These are phyloP conservation scores for Aspergillus sp. DNA, from an alignment of 2,329 filamentous ascomycete species.

Conservation along the genomic window DNA sequence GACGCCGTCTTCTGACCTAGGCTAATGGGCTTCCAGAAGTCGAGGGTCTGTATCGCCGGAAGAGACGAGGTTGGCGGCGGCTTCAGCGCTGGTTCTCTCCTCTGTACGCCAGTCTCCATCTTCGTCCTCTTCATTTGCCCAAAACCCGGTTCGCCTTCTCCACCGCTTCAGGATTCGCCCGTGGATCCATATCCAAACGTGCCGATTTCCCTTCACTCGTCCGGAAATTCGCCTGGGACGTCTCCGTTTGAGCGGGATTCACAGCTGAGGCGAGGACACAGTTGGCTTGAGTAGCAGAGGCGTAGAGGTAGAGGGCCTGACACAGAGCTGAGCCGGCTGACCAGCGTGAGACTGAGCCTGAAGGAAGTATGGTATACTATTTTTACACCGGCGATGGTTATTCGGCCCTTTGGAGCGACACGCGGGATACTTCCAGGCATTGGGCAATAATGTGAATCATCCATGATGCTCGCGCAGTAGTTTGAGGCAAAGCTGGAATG, in stretches of 20 bases:
- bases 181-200: constrained; percentile 1
- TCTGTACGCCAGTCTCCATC: not conserved
- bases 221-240: not conserved
- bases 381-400: not conserved
- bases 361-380: not conserved
- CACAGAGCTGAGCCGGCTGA: not conserved
- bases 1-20: constrained; percentile 1
- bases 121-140: constrained; percentile 1
- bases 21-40: no score
- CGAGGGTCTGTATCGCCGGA: no score
- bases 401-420: no score
- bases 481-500: no score
- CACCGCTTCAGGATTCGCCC: not conserved
- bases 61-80: not conserved
- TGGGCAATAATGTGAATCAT: no score
- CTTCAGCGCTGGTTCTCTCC: not conserved
- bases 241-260: not conserved
- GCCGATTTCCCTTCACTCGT: not conserved
- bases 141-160: not conserved
- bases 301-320: not conserved
- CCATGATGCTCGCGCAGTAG: no score
- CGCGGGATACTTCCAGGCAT: no score
- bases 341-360: not conserved
- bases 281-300: not conserved
- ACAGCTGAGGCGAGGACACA: not conserved